These are phyloP conservation scores for Xylariaceae sp. DNA, from an alignment of 2,329 filamentous ascomycete species.

Conservation along the genomic window DNA sequence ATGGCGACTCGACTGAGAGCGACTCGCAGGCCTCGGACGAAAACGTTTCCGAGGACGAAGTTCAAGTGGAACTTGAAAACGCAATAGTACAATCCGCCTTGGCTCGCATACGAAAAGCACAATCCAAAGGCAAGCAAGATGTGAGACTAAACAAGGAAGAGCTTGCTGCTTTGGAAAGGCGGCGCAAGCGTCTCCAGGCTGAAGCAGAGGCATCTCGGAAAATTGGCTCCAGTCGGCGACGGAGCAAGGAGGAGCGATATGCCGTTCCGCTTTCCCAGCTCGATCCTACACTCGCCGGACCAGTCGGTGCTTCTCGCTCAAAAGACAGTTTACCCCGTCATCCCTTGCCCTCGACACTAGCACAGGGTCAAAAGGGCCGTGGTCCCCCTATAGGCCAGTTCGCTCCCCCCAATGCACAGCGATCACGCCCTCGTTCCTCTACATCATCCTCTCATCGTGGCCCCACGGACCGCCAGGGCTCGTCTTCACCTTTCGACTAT, in stretches of 20 bases:
- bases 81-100: conserved; percentile 72
- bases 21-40: conserved; percentile 47
- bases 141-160: conserved; percentile 79
- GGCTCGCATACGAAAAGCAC: conserved; percentile 73
- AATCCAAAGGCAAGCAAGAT: conserved; percentile 70
- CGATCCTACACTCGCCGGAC: conserved; percentile 39
- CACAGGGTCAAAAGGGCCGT: conserved; percentile 33
- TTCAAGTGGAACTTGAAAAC: conserved; percentile 63
- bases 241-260: conserved; percentile 44
- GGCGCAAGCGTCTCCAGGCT: conserved; percentile 55
- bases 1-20: conserved; percentile 47
- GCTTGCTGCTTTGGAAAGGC: conserved; percentile 72
- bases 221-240: conserved; percentile 38
- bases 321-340: conserved; percentile 38
- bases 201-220: conserved; percentile 42
- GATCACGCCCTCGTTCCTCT: conserved; percentile 40
- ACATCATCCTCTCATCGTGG: conserved; percentile 38
- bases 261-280: conserved; percentile 52
- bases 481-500: conserved; percentile 42
- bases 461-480: conserved; percentile 20
- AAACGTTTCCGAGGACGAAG: conserved; percentile 50
- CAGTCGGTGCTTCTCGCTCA: conserved; percentile 26
- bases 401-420: conserved; percentile 41
- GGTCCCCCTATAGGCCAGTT: conserved; percentile 50
- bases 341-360: conserved; percentile 36